These are phyloP conservation scores for Chenopodium formosanum DNA, from an alignment of 148 eudicot species.

Conservation along the genomic window DNA sequence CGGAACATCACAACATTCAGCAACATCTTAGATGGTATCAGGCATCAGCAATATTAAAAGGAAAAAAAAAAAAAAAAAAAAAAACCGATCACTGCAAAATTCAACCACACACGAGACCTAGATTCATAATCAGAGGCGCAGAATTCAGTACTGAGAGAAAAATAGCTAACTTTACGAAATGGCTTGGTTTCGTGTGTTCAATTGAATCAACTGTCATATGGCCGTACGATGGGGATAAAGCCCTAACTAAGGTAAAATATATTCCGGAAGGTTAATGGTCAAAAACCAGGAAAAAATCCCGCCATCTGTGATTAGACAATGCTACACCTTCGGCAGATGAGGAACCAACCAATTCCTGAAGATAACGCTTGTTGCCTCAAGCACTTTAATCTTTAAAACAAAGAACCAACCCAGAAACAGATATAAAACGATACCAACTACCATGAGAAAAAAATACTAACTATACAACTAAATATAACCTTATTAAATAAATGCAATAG, in stretches of 20 bases:
- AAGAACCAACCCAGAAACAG: background rate
- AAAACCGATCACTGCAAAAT: background rate
- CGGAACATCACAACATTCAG: background rate
- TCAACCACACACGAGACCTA: background rate
- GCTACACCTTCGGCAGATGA: background rate
- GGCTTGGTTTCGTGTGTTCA: background rate
- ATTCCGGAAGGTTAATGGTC: background rate
- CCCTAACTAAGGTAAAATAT: background rate
- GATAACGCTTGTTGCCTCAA: background rate
- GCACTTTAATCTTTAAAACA: background rate
- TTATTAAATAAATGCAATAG: background rate
- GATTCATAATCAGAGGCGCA: background rate
- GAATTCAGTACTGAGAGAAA: background rate
- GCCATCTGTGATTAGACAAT: background rate
- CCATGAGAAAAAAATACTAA: background rate
- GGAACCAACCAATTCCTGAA: background rate
- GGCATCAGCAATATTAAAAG: background rate
- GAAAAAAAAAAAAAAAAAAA: background rate
- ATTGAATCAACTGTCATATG: background rate
- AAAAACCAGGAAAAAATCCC: background rate
- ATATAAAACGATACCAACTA: background rate
- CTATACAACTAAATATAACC: background rate
- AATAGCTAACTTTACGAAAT: background rate
- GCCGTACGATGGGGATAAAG: background rate
- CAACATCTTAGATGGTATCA: background rate